A percentile compares a stretch with the other conserved stretches of the same genome.
Evolutionary conservation across 257 asterid species (phyloP).

Genomic region (Fraxinus pennsylvanica): DNA sequence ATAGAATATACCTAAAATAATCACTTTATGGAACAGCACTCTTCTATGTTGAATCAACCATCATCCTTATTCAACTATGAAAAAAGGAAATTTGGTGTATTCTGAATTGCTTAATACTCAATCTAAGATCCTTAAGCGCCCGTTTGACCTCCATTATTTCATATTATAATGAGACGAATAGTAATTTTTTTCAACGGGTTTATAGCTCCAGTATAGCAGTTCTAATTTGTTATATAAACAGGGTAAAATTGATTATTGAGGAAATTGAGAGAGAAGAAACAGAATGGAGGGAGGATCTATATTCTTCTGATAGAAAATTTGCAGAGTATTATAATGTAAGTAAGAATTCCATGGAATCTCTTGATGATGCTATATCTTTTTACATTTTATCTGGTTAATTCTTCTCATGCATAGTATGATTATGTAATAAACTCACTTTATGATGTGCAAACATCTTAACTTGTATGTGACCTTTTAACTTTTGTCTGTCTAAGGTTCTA

Average conservation of each 20-base stretch:
- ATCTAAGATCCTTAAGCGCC: background rate
- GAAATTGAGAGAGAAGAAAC: conserved; percentile 98
- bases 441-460: conserved; percentile 8
- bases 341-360: conserved; percentile 26
- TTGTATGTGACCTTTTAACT: conserved; percentile 22
- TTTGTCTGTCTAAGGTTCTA: conserved; percentile 61
- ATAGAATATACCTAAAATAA: background rate
- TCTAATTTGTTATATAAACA: conserved; percentile 39
- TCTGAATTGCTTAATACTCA: background rate
- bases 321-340: conserved; percentile 87
- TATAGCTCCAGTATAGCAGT: conserved; percentile 18
- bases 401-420: background rate
- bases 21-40: background rate
- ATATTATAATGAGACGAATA: no score
- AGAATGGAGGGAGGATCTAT: conserved; percentile 85
- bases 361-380: conserved; percentile 14
- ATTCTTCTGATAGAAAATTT: conserved; percentile 94
- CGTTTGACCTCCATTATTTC: no score
- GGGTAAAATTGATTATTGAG: conserved; percentile 73
- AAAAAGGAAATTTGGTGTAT: background rate
- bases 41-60: background rate
- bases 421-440: background rate
- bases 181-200: background rate
- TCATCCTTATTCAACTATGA: background rate
- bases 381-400: conserved; percentile 21